Percentiles rank a stretch among this genome's conserved stretches.
These are phyloP conservation scores for Phanerochaete sordida DNA, from an alignment of 768 basidiomycete species.

Conservation along the genomic window DNA sequence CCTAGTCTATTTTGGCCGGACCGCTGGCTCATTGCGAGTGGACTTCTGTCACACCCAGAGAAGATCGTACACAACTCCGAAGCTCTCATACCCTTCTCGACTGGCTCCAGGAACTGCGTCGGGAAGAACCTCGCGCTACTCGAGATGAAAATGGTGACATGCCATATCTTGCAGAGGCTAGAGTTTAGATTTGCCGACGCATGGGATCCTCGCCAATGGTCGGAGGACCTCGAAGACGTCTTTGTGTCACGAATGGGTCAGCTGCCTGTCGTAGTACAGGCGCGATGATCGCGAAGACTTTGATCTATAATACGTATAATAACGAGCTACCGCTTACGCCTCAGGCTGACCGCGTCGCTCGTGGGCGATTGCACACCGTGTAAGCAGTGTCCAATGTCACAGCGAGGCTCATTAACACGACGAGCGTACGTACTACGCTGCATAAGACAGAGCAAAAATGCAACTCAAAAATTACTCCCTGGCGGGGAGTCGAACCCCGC, in stretches of 20 bases:
- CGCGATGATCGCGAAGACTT: neutral
- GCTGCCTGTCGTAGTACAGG: conserved; percentile 10
- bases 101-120: conserved; percentile 47
- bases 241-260: conserved; percentile 8
- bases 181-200: conserved; percentile 16
- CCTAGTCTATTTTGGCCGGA: conserved; percentile 40
- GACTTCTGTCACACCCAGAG: neutral
- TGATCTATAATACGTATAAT: too few species aligned
- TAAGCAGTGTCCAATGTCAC: too few species aligned
- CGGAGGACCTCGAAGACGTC: conserved; percentile 30
- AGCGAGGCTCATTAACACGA: too few species aligned
- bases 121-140: conserved; percentile 41
- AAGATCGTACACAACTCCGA: conserved; percentile 19
- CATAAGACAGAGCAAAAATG: too few species aligned
- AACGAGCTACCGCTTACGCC: too few species aligned
- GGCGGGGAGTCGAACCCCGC: conserved; percentile 33
- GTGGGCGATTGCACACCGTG: too few species aligned
- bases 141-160: conserved; percentile 32
- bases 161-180: conserved; percentile 24
- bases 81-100: conserved; percentile 42
- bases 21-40: conserved; percentile 32
- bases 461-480: conserved; percentile 18
- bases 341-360: too few species aligned
- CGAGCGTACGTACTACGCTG: too few species aligned
- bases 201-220: conserved; percentile 26